Evolutionary conservation across 305 asterid species (phyloP).

Genomic region (Rubia balearica): DNA sequence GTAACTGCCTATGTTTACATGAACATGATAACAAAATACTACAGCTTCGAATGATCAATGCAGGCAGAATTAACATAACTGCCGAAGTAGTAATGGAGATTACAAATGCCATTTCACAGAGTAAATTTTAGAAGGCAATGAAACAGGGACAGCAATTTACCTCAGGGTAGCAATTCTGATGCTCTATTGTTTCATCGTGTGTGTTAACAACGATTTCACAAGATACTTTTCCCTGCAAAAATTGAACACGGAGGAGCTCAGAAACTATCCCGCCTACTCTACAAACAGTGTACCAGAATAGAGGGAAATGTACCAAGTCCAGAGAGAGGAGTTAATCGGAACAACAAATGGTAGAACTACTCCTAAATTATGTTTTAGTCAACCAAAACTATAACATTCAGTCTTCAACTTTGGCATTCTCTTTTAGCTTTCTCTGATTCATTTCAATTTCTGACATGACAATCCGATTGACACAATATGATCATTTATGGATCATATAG

Average conservation of each 20-base stretch:
- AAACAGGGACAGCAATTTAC: constrained; percentile 26
- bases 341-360: not conserved
- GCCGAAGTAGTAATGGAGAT: not conserved
- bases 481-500: not conserved
- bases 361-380: not conserved
- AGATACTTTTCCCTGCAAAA: constrained; percentile 56
- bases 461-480: not conserved
- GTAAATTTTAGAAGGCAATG: constrained; percentile 4
- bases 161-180: constrained; percentile 64
- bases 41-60: not conserved
- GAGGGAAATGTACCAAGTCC: not conserved
- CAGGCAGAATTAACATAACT: not conserved
- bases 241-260: constrained; percentile 5
- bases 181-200: constrained; percentile 46
- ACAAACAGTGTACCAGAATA: not conserved
- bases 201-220: constrained; percentile 57
- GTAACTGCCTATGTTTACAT: not conserved
- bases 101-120: not conserved
- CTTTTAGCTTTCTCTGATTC: not conserved
- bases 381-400: not conserved
- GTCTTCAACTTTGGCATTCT: not conserved
- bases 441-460: not conserved
- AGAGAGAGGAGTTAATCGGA: not conserved
- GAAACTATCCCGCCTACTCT: not conserved
- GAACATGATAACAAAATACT: not conserved